Conservation (phyloP, 2,329 filamentous ascomycete species). For the Aspergillus hiratsukae region DNA sequence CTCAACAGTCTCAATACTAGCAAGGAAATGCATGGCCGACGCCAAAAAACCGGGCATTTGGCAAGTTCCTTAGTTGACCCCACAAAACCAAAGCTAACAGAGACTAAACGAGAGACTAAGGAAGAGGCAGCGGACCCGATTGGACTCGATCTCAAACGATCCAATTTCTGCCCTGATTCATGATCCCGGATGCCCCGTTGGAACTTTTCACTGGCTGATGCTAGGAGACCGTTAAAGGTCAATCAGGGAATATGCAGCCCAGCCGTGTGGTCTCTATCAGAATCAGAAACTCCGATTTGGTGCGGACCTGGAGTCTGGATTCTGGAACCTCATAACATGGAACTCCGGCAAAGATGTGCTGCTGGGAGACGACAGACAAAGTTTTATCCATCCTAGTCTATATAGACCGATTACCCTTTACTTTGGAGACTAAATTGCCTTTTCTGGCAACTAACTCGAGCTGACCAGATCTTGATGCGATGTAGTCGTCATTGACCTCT, state of each 20-base stretch:
- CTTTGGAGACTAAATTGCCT: neutral
- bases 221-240: neutral
- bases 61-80: neutral
- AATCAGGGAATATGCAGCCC: neutral
- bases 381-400: neutral
- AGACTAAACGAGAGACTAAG: neutral
- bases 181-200: neutral
- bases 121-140: neutral
- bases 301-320: neutral
- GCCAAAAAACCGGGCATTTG: too few relatives aligned
- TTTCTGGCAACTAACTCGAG: neutral
- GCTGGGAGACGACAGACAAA: too few relatives aligned
- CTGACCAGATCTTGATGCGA: neutral
- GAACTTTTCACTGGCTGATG: neutral
- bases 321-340: neutral
- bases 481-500: neutral
- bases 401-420: neutral
- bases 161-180: neutral
- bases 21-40: too few relatives aligned
- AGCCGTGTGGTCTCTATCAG: neutral
- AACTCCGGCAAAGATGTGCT: neutral
- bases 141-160: neutral
- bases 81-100: too few relatives aligned
- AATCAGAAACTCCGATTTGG: neutral
- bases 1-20: neutral